Conservation (phyloP, 1,284 basidiomycete genomes). For the Anthracocystis panici-leucophaei region DNA sequence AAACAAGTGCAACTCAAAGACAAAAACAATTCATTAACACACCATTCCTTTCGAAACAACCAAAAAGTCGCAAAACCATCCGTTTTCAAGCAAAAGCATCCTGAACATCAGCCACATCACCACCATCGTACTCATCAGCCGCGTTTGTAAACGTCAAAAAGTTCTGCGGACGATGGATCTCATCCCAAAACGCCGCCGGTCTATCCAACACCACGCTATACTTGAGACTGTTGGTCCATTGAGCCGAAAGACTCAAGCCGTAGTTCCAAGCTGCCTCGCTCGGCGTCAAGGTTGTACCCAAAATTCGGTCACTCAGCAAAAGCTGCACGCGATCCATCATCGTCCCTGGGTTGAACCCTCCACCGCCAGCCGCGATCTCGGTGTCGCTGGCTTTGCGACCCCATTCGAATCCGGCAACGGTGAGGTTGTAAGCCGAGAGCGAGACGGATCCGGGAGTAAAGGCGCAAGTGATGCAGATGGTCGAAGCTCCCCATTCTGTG, state of each 20-base stretch:
- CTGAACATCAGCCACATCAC: slow-evolving; percentile 60
- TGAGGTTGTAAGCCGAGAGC: slow-evolving; percentile 89
- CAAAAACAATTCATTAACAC: no score
- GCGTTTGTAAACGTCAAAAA: slow-evolving; percentile 67
- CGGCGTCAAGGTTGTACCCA: slow-evolving; percentile 67
- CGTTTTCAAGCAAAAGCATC: slow-evolving; percentile 63
- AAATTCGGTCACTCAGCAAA: slow-evolving; percentile 82
- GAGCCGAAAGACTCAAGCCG: slow-evolving; percentile 78
- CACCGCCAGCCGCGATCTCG: slow-evolving; percentile 74
- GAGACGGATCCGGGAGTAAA: slow-evolving; percentile 99
- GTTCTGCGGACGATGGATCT: slow-evolving; percentile 81
- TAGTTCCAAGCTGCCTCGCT: slow-evolving; percentile 63
- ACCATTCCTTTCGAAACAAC: neutral
- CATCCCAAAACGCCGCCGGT: slow-evolving; percentile 93
- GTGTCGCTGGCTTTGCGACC: slow-evolving; percentile 87
- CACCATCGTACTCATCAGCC: slow-evolving; percentile 27
- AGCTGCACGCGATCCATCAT: slow-evolving; percentile 98
- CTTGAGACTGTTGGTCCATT: slow-evolving; percentile 86
- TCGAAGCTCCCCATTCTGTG: slow-evolving; percentile 91
- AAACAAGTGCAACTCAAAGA: no score
- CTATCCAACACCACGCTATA: slow-evolving; percentile 91
- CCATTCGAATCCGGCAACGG: slow-evolving; percentile 96
- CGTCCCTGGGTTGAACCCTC: slow-evolving; percentile 84
- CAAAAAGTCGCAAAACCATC: neutral
- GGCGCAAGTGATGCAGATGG: slow-evolving; percentile 91